Conservation (phyloP, 2,329 filamentous ascomycete species). For the Xylaria polymorpha region DNA sequence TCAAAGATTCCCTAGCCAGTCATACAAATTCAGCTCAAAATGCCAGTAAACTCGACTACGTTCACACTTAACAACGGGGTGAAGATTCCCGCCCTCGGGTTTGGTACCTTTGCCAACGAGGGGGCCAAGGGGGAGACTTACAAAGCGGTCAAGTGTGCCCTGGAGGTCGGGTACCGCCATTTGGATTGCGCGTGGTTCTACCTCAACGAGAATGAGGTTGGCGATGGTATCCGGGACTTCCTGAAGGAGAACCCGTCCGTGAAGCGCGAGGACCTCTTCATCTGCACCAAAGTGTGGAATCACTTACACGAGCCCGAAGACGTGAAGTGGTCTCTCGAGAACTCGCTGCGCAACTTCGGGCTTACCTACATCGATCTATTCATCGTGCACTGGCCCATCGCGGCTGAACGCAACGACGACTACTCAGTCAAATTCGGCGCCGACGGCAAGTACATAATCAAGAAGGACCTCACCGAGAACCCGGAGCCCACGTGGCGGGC, state of each 20-base stretch:
- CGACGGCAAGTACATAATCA: slow-evolving; percentile 61
- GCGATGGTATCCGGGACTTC: slow-evolving; percentile 64
- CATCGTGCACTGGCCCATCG: slow-evolving; percentile 66
- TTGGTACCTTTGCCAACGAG: slow-evolving; percentile 76
- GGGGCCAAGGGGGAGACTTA: slow-evolving; percentile 69
- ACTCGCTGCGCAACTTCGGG: slow-evolving; percentile 64
- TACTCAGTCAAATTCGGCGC: slow-evolving; percentile 58
- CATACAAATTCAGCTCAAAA: slow-evolving; percentile 25
- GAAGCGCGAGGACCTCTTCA: slow-evolving; percentile 64
- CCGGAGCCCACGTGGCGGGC: slow-evolving; percentile 71
- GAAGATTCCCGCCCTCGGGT: slow-evolving; percentile 71
- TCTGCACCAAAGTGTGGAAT: slow-evolving; percentile 77
- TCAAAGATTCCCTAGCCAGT: slow-evolving; percentile 2
- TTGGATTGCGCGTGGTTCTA: slow-evolving; percentile 78
- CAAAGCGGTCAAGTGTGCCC: slow-evolving; percentile 71
- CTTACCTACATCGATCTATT: slow-evolving; percentile 68
- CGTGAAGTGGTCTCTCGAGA: slow-evolving; percentile 65
- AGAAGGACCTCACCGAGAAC: slow-evolving; percentile 73
- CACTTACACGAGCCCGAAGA: slow-evolving; percentile 71
- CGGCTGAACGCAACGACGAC: slow-evolving; percentile 58
- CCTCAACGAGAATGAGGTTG: slow-evolving; percentile 73
- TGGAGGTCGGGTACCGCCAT: slow-evolving; percentile 73
- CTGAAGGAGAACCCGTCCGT: slow-evolving; percentile 56
- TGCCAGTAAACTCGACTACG: slow-evolving; percentile 47
- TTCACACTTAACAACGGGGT: slow-evolving; percentile 64